Conservation (phyloP, 306 rosid species). For the Dicorynia guianensis region DNA sequence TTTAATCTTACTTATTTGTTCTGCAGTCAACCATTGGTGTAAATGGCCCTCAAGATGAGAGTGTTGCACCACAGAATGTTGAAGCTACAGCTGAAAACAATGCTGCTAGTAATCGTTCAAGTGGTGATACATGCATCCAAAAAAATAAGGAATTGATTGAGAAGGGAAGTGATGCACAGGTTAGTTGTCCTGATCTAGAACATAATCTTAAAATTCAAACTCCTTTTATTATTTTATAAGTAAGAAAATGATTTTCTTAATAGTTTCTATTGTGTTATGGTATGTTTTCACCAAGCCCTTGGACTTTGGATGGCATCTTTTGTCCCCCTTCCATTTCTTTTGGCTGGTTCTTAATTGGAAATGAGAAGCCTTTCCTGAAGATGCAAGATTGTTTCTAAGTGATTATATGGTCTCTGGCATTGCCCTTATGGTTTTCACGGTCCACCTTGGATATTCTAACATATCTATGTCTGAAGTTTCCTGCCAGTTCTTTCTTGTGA, state of each 20-base stretch:
- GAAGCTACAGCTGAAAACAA: conserved; percentile 88
- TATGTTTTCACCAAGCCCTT: background rate
- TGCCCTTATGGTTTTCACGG: background rate
- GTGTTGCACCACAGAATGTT: conserved; percentile 62
- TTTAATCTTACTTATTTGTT: conserved; percentile 37
- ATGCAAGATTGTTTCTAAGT: background rate
- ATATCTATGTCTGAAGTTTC: background rate
- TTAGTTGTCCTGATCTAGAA: conserved; percentile 45
- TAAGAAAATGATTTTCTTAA: background rate
- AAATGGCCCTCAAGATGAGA: conserved; percentile 64
- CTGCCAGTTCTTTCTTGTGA: background rate
- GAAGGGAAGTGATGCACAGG: conserved; percentile 96
- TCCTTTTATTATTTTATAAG: background rate
- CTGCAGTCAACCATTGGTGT: conserved; percentile 56
- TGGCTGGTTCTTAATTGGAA: background rate
- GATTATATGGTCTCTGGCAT: background rate
- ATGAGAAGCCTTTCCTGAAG: background rate
- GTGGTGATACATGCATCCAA: conserved; percentile 63
- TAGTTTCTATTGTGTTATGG: background rate
- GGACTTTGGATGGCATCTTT: background rate
- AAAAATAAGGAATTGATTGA: conserved; percentile 69
- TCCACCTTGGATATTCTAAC: conserved; percentile 6
- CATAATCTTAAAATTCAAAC: background rate
- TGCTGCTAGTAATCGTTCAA: conserved; percentile 73
- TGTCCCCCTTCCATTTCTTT: background rate